Percentiles rank a stretch among this genome's conserved stretches.
Evolutionary conservation across 2,329 filamentous ascomycete genomes (phyloP).

Genomic region (Magnaporthales sp.): DNA sequence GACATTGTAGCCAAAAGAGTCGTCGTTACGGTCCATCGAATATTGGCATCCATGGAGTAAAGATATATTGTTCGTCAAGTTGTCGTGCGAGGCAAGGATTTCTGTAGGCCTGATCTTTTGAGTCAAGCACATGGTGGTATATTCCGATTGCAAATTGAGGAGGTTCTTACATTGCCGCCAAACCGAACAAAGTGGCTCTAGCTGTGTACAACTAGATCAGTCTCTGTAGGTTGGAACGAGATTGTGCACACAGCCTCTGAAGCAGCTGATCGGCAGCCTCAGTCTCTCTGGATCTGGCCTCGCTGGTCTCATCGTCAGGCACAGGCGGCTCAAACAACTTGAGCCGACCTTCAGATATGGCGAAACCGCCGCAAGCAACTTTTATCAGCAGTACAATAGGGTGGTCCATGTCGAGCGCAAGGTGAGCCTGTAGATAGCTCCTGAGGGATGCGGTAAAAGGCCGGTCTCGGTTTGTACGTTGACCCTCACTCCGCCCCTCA

Average conservation of each 20-base stretch:
- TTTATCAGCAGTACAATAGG: conserved; percentile 43
- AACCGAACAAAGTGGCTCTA: not conserved
- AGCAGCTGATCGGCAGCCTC: not conserved
- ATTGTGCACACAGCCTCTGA: not conserved
- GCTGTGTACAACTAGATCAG: not conserved
- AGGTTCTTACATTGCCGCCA: not conserved
- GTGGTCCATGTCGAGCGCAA: conserved; percentile 46
- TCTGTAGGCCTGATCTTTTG: too few species aligned
- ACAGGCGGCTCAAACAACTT: conserved; percentile 30
- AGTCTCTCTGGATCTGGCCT: not conserved
- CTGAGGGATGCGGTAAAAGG: conserved; percentile 43
- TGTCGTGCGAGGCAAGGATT: too few species aligned
- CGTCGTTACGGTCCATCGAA: too few species aligned
- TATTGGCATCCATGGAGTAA: too few species aligned
- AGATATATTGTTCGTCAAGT: too few species aligned
- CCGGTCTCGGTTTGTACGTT: conserved; percentile 1
- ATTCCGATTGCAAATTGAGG: too few species aligned
- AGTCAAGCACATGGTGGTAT: too few species aligned
- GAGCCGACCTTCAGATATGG: conserved; percentile 40
- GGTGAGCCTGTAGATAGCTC: conserved; percentile 40
- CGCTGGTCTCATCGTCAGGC: not conserved
- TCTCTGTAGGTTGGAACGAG: not conserved
- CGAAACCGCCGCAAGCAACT: conserved; percentile 47
- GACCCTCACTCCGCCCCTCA: conserved; percentile 24
- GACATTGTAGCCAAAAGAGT: too few species aligned